Evolutionary conservation across 305 asterid species (phyloP), one percentile per base, ranked within the genome.

Genomic region (Solanum hybrid): DNA sequence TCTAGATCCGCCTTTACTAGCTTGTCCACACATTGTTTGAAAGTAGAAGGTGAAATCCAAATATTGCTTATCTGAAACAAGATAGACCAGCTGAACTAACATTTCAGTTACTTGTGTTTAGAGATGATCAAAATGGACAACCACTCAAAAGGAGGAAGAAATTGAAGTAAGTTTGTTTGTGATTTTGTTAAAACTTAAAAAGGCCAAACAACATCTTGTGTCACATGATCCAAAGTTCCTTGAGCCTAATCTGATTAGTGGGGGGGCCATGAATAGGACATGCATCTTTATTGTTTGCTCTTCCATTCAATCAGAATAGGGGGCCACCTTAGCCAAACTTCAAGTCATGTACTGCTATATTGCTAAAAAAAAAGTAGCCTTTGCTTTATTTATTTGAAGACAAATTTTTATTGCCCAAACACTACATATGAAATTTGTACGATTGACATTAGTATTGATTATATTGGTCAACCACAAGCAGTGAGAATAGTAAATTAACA

Each of bases 211-310:
- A 9, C 37, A 87, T 24, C 81, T 66, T 20, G 32, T 86, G 87
- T 77, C 91, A 88, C 29, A 84, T 51, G 75, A 46, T 29, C 87
- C 75, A 51, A 84, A 51, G 29, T 27, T 3, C 9, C 73, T 82
- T 27, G 38, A 9, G 87, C 40, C 69, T 81, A 29, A 20, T 20
- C 29, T 82, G 31, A 29, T 51, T 75, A 84, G 31, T 20, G 16
- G 91, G 94, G 93, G 93, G 91, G 90, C 93, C 93, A 10, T 87
- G 86, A 29, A 79, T 6, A 37, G 60, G 2, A 2, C 85, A 79
- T 79, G 34, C n/a, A 79, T 37, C 32, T 79, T 37, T 79, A 22
- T 78, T 78, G 31, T 24, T 69, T 69, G 75, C 31, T 69, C 75
- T 10, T 69, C 3, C 31, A 69, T 69, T 69, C 29, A 69, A 69